Evolutionary conservation across 805 yeast species (phyloP), one percentile per base, ranked within the genome.

Genomic region (Jamesozyma hellenica): DNA sequence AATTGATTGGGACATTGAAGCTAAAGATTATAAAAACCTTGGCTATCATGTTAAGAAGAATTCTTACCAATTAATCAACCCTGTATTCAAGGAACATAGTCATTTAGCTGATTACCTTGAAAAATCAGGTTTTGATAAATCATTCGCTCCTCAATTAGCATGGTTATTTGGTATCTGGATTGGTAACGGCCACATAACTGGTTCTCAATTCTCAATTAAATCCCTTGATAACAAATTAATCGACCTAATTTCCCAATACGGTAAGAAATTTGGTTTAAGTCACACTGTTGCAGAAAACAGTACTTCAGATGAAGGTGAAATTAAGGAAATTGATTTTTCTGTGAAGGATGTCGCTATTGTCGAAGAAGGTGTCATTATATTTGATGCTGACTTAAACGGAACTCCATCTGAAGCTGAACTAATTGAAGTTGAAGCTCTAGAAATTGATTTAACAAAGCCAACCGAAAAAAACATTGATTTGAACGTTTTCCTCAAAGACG

Each of bases 1-100:
- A 23, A 42, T 68, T 40, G 60, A 65, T 21, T 69, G 74, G 74
- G 58, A 57, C 32, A 42, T 66, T 35, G 70, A 66, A 52, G 71
- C 70, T 32, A 51, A 54, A 30, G 63, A 66, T 46, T 50, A 52
- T 35, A 36, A 45, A n/a, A 32, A 39, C 12, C 32, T 68, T 18
- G 49, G 48, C 19, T 25, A 34, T n/a, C 8, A 43, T 34, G 66
- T 64, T 34, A 56, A 57, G 28, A 44, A 46, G 31, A 46, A 52
- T 23, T 55, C 73, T 25, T 39, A 45, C 33, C 71, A 66, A 55
- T 35, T 58, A 13, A 51, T 58, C 39, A 50, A 51, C 40, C 74
- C 74, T 25, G 56, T 64, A 8, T 49, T 31, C 7, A 15, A 31
- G 12, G 34, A 31, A 16, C 7, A 9, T 5, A n/a, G 15, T 16